These are phyloP conservation scores for Gastrodia elata DNA, from an alignment of 106 monocot species.

Conservation along the genomic window DNA sequence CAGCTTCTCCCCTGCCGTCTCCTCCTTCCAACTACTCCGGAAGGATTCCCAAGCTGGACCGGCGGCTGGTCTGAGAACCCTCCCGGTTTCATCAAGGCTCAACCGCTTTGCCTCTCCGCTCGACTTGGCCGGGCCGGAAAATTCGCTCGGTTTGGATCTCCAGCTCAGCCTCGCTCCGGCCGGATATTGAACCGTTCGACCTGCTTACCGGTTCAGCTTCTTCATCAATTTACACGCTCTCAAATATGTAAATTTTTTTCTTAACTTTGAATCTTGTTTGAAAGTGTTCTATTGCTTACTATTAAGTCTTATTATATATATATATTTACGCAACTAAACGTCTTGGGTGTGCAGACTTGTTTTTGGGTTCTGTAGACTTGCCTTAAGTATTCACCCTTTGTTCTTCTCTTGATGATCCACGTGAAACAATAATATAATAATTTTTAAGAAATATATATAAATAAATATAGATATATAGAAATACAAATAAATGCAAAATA, in stretches of 20 bases:
- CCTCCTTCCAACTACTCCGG: not conserved
- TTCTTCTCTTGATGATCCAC: no score
- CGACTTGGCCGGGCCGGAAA: conserved; percentile 13
- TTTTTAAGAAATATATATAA: no score
- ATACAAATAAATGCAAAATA: no score
- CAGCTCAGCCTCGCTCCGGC: conserved; percentile 85
- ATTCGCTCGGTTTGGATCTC: conserved; percentile 55
- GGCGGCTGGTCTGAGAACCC: not conserved
- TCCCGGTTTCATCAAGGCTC: not conserved
- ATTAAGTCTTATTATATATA: not conserved
- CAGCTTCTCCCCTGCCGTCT: conserved; percentile 30
- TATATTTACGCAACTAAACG: no score
- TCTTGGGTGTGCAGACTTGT: no score
- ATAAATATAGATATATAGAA: no score
- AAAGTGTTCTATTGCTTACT: not conserved
- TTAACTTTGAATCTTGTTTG: not conserved
- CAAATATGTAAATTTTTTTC: not conserved
- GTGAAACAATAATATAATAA: no score
- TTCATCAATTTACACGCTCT: not conserved
- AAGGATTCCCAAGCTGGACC: not conserved
- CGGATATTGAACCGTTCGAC: conserved; percentile 25
- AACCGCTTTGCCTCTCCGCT: not conserved
- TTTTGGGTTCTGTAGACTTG: no score
- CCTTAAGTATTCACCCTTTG: no score
- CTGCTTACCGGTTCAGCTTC: not conserved